These are phyloP conservation scores for Parmelia sp. DNA, from an alignment of 495 filamentous ascomycete genomes.

Conservation along the genomic window DNA sequence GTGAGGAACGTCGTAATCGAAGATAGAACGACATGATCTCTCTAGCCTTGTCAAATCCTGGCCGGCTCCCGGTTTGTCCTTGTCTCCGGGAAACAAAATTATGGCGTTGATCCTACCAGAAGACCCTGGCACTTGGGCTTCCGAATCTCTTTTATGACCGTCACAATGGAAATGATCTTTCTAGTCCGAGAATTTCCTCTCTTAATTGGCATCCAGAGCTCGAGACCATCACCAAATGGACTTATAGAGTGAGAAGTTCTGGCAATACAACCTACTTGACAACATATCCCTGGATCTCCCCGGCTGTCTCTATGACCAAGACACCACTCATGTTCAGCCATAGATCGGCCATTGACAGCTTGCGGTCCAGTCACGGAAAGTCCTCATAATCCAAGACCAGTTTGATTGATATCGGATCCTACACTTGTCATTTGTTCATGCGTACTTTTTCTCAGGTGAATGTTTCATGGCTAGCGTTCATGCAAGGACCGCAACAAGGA, in stretches of 20 bases:
- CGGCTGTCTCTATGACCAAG: neutral
- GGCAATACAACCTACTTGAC: neutral
- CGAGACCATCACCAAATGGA: neutral
- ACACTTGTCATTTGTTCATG: constrained; percentile 4
- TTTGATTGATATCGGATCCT: neutral
- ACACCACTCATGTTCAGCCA: neutral
- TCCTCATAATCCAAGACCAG: neutral
- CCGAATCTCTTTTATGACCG: neutral
- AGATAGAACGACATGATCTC: constrained; percentile 10
- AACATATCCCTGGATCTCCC: neutral
- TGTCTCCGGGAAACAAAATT: too few species aligned
- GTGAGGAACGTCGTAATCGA: constrained; percentile 21
- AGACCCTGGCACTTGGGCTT: neutral
- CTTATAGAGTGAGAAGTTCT: neutral
- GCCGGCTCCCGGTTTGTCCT: neutral
- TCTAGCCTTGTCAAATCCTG: neutral
- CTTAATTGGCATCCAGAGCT: constrained; percentile 7
- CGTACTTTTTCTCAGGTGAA: neutral
- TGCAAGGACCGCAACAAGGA: constrained; percentile 3
- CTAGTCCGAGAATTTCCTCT: neutral
- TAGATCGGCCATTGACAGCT: neutral
- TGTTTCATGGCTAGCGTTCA: neutral
- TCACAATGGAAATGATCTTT: neutral
- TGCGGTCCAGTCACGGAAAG: neutral
- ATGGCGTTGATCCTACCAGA: neutral